Base-by-base conservation (phyloP, 192 early-diverging fungal genomes). In the Backusella circina region DNA sequence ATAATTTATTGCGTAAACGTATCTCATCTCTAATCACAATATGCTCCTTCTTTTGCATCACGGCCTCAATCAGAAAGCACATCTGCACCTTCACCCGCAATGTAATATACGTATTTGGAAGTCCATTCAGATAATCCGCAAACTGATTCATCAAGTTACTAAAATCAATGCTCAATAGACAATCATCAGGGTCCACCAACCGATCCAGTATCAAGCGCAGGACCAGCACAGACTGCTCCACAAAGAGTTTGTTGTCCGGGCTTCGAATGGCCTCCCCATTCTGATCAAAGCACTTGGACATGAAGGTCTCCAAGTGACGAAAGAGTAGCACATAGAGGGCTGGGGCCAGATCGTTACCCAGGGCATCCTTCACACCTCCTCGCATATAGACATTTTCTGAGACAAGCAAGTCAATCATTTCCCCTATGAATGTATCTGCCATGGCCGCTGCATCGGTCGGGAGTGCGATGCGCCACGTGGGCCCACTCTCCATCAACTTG, bases 311-410 rank as follows among this genome's bases (percentile, higher is more conserved):
- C 70, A 92, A 67, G 67, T 88, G 83, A 33, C 79, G 80, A 54
- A 91, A 90, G 8, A 92, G 74, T 2, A 91, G 76, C 15, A 81
- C 87, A 66, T 93, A 94, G 9, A 96, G 69, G 3, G 86, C 82
- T 16, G 87, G 86, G 5, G 85, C 84, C 16, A 96, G 81, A 51
- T 95, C 94, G 31, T 81, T 77, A 15, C 93, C 95, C 18, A 96
- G 79, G 7, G 91, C 87, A 51, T 95, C 92, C 76, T 93, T 93
- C 16, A 88, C 90, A 33, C 84, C 84, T 77, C 94, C 94, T 9
- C 95, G 86, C 12, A 95, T 86, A 65, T 89, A 80, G 6, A 91
- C 87, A 67, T 92, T 91, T 67, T 96, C 93, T 32, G 85, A 90
- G 10, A 90, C 86, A 51, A 95, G 73, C n/a, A 95, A 81, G 30